Percentiles rank a stretch among this genome's conserved stretches.
These are phyloP conservation scores for Kregervanrija fluxuum DNA, from an alignment of 805 yeast species.

Conservation along the genomic window DNA sequence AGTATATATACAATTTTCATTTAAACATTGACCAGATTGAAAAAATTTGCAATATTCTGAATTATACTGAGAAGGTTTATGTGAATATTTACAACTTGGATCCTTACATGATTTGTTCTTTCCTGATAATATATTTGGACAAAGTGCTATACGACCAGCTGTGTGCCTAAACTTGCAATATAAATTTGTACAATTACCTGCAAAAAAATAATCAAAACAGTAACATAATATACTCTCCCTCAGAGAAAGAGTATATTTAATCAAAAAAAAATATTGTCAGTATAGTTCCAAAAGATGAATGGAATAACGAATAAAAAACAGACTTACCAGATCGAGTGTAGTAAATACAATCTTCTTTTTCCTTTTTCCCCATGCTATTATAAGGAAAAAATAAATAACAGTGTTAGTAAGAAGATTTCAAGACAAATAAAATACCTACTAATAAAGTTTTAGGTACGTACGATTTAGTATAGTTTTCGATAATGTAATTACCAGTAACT, in stretches of 20 bases:
- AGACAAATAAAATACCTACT: background rate
- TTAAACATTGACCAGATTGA: slow-evolving; percentile 40
- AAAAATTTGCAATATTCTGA: slow-evolving; percentile 52
- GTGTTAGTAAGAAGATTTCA: no score
- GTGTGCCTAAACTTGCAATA: slow-evolving; percentile 52
- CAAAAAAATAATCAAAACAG: background rate
- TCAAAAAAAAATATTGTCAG: no score
- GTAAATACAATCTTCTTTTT: slow-evolving; percentile 8
- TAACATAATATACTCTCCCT: no score
- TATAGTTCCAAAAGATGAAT: no score
- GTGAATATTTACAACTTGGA: slow-evolving; percentile 47
- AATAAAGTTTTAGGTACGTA: background rate
- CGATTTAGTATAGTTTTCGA: slow-evolving; percentile 3
- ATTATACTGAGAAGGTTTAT: slow-evolving; percentile 51
- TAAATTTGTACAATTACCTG: slow-evolving; percentile 44
- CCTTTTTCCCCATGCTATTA: background rate
- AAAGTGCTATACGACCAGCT: slow-evolving; percentile 42
- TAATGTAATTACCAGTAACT: slow-evolving; percentile 19
- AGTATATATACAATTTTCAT: slow-evolving; percentile 41
- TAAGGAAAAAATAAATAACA: background rate
- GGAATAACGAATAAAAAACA: no score
- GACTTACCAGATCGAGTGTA: no score
- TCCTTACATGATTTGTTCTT: slow-evolving; percentile 38
- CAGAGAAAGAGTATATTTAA: no score
- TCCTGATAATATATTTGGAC: slow-evolving; percentile 37